Base-by-base conservation (phyloP, 768 basidiomycete species). In the Mycena kentingensis region DNA sequence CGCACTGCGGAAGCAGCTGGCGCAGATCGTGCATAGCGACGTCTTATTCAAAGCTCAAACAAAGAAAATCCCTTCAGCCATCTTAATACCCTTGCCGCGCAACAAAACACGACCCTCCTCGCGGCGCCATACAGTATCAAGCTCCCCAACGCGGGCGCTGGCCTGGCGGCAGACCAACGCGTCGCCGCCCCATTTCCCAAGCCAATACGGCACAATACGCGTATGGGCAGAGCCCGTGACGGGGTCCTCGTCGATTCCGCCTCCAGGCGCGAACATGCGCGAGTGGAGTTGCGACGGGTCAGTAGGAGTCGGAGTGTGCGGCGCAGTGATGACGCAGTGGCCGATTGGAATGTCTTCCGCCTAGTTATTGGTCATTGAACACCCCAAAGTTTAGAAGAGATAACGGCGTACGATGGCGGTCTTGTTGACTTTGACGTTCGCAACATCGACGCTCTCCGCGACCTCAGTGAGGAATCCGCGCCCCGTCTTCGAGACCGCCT, bases 151-250 rank as follows among this genome's bases (percentile, higher is more conserved):
- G 12, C 55, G 32, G 34, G 55, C 39, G 36, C 55, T 52, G 21
- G 44, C 55, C 49, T 52, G 50, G 10, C 41, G 46, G 24, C 55
- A 57, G 21, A 37, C 6, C 24, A 49, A 25, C n/a, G 24, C 19
- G 36, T 24, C 36, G 31, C 57, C 57, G 32, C 56, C 52, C 52
- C 42, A 54, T 45, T 47, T 53, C 12, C 22, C 6, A 1, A 53
- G 34, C 52, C 57, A 58, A 38, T 50, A 54, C 11, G 56, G 56
- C 5, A 54, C 57, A 22, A 58, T 47, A 15, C 57, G 57, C 52
- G 57, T 54, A 45, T 58, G 52, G 32, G 57, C 57, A 7, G 57
- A 54, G 45, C 52, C 57, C 18, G 57, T 54, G 26, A 58, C 57
- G 18, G 57, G 57, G 31, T 58, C 57, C 46, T 54, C 57, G 21